Evolutionary conservation across 805 yeast species (phyloP).

Genomic region (Zygotorulaspora florentina): DNA sequence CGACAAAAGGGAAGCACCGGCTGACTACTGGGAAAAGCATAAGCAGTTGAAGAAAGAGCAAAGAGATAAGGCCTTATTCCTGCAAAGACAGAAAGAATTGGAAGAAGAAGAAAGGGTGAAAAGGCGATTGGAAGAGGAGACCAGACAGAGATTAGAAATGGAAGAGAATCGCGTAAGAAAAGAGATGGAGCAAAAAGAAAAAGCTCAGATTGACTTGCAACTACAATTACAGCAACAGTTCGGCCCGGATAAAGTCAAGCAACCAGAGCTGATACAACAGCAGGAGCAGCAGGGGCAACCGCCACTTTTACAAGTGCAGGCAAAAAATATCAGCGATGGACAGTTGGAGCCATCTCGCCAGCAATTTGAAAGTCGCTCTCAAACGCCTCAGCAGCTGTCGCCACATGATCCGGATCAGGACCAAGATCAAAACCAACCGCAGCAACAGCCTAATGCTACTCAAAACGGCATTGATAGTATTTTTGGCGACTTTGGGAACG

Average conservation of each 20-base stretch:
- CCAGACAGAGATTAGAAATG: conserved; percentile 9
- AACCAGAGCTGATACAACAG: conserved; percentile 6
- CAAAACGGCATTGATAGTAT: conserved; percentile 20
- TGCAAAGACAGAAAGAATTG: conserved; percentile 12
- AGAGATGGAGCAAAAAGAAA: conserved; percentile 16
- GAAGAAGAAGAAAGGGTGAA: conserved; percentile 16
- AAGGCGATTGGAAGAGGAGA: conserved; percentile 10
- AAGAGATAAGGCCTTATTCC: conserved; percentile 8
- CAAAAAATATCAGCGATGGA: not conserved
- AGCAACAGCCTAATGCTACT: conserved; percentile 7
- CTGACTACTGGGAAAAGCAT: conserved; percentile 30
- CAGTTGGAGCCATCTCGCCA: conserved; percentile 14
- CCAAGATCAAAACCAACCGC: conserved; percentile 8
- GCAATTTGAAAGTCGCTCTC: conserved; percentile 15
- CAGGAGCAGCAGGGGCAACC: conserved; percentile 18
- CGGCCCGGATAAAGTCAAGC: not conserved
- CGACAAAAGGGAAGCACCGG: conserved; percentile 28
- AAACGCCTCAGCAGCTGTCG: conserved; percentile 2
- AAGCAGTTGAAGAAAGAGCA: conserved; percentile 15
- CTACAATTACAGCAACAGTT: conserved; percentile 3
- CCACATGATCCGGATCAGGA: conserved; percentile 1
- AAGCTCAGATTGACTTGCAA: conserved; percentile 9
- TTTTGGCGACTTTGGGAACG: conserved; percentile 30
- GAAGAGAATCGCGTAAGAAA: conserved; percentile 13
- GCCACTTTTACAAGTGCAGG: conserved; percentile 29